These are phyloP conservation scores for Crithidia acanthocephali DNA, from an alignment of 208 protist species.

Conservation along the genomic window DNA sequence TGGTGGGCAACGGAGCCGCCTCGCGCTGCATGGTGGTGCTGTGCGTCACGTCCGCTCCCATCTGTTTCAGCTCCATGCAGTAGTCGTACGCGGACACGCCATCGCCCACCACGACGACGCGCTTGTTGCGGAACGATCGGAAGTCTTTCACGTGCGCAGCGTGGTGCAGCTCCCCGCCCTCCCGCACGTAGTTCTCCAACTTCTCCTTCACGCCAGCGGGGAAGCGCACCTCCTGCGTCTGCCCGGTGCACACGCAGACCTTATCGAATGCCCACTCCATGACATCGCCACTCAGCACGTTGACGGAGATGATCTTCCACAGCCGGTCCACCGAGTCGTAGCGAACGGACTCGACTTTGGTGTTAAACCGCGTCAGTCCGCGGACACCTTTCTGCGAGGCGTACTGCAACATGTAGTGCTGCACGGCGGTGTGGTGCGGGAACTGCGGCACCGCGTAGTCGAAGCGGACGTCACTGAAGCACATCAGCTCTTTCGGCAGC, in stretches of 20 bases:
- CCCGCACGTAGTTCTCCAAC: conserved; percentile 47
- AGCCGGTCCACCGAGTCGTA: conserved; percentile 40
- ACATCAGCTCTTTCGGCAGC: conserved; percentile 87
- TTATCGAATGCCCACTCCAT: conserved; percentile 89
- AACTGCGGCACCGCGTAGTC: conserved; percentile 87
- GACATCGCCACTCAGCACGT: conserved; percentile 85
- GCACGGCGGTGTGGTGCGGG: conserved; percentile 83
- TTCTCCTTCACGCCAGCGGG: conserved; percentile 48
- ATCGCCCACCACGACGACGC: conserved; percentile 84
- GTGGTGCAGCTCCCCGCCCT: conserved; percentile 84
- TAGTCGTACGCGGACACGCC: conserved; percentile 86
- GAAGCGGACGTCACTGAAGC: conserved; percentile 85
- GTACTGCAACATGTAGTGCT: conserved; percentile 78
- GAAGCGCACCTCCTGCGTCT: conserved; percentile 81
- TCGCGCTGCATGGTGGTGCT: conserved; percentile 39
- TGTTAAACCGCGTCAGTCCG: conserved; percentile 85
- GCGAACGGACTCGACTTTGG: conserved; percentile 84
- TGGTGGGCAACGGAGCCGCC: not conserved
- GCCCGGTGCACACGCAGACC: conserved; percentile 88
- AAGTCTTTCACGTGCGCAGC: conserved; percentile 88
- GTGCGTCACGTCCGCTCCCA: conserved; percentile 79
- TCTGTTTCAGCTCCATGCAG: conserved; percentile 63
- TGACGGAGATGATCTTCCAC: conserved; percentile 91
- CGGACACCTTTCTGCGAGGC: conserved; percentile 69
- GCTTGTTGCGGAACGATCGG: conserved; percentile 65